Evolutionary conservation across 2,329 filamentous ascomycete species (phyloP), one percentile per base, ranked within the genome.

Genomic region (Diaporthe ampelina): DNA sequence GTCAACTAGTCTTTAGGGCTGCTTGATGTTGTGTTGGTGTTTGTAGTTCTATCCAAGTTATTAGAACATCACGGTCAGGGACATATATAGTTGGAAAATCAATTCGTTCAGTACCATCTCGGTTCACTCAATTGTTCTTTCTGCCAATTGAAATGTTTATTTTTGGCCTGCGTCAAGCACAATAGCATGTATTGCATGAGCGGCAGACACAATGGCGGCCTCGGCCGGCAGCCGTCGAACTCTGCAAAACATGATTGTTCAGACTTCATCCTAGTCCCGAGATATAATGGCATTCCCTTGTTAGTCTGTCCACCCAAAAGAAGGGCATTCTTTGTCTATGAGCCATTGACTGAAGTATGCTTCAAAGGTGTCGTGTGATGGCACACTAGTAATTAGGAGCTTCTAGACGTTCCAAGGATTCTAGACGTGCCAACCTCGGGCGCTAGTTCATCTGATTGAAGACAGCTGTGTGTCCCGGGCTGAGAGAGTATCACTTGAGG

Each of bases 21-120:
- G 29, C 29, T 58, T 6, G 32, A 10, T 10, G 32, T 58, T 11
- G 4, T 58, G 21, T 8, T 58, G 29, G 17, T 35, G 7, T 6
- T 58, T 58, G 32, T 1, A 35, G 32, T 58, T 4, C 17, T 24
- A 1, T 58, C 21, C 21, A 37, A 24, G 35, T 37, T 0, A 6
- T 10, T 5, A 1, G 56, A 21, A 37, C 0, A 24, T 24, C 17
- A 35, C 2, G 19, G 7, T 7, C 32, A 58, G 21, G 5, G 11
- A 2, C 6, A 26, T 24, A 26, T 61, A 61, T 61, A 26, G 11
- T 17, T 54, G 19, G 1, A 6, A 43, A 2, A 4, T 10, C 13
- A 7, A 43, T 1, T 10, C 5, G 1, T 19, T 19, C 11, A 19
- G 13, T 26, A n/a, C 0, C 3, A 21, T 19, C 2, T 0, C 26